Evolutionary conservation across 2,329 filamentous ascomycete species (phyloP), one percentile per base, ranked within the genome.

Genomic region (Neocucurbitaria cava): DNA sequence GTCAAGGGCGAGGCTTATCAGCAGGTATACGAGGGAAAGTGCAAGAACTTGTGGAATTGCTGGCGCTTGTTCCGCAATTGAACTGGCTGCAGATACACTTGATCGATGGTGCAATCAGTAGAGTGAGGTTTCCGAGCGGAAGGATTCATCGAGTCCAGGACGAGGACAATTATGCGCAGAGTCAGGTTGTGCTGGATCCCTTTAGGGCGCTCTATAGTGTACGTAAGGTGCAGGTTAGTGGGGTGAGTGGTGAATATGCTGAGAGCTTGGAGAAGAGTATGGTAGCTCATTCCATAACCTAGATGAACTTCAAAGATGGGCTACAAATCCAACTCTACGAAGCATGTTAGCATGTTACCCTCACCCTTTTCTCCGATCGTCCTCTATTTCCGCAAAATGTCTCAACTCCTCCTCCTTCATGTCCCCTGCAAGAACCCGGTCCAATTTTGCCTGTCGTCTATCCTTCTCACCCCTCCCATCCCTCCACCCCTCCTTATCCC

Each of bases 161-260:
- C 20, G 68, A 70, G 30, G 65, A 68, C 51, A 73, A 74, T 11
- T 68, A 64, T 7, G 63, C 69, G 17, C 71, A 76, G 31, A 66
- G 78, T 8, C 76, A 80, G 54, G 68, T 68, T 1, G 77, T 81
- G 46, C 64, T 82, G 3, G 73, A 78, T 51, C 79, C 79, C 1
- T 76, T 81, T 33, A 65, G 65, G 23, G 56, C 63, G 46, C 56
- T 81, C 23, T 58, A 64, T 39, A 74, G 70, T 0, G 74, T 79
- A 5, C 65, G 74, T 5, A 68, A 74, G 20, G 72, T 69, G 3
- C 56, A 63, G 13, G 65, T 81, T 11, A 73, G 65, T 13, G 79
- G 79, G 18, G 76, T 81, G 5, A 75, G 69, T 30, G 65, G 73
- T 18, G 70, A 67, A 17, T 80, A 76, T 56, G 75, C 71, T 5